Conservation (phyloP, 768 basidiomycete species). For the Lyophyllum shimeji region DNA sequence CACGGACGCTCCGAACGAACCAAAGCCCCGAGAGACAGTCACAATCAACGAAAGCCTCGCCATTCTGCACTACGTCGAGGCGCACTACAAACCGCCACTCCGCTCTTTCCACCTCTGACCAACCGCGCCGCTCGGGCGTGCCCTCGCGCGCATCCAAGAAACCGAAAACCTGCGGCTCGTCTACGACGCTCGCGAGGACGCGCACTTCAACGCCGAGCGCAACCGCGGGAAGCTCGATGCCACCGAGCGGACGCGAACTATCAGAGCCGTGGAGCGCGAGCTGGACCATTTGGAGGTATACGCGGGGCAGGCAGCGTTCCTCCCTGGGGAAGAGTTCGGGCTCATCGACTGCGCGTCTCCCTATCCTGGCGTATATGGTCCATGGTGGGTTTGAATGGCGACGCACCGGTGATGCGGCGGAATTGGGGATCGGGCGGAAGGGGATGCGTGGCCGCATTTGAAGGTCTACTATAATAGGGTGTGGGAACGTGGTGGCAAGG, state of each 20-base stretch:
- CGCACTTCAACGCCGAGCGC: conserved; percentile 21
- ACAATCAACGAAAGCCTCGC: conserved; percentile 28
- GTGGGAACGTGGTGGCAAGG: conserved; percentile 20
- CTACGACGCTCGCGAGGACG: conserved; percentile 27
- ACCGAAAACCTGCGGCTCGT: conserved; percentile 26
- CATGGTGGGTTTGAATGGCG: conserved; percentile 26
- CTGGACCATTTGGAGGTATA: conserved; percentile 9
- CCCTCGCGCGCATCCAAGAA: conserved; percentile 25
- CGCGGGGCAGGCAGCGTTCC: conserved; percentile 15
- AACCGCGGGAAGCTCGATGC: conserved; percentile 9
- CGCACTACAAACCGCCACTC: conserved; percentile 17
- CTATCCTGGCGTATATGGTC: conserved; percentile 27
- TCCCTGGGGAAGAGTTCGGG: conserved; percentile 24
- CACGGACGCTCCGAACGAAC: neutral
- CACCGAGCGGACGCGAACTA: conserved; percentile 15
- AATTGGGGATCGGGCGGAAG: neutral
- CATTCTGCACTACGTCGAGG: conserved; percentile 29
- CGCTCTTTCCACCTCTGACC: conserved; percentile 22
- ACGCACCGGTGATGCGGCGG: neutral
- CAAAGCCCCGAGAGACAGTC: conserved; percentile 1
- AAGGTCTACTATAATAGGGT: conserved; percentile 23
- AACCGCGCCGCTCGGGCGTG: conserved; percentile 17
- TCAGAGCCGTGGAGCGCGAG: conserved; percentile 19
- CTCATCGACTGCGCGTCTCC: conserved; percentile 27
- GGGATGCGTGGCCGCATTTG: conserved; percentile 21